Conservation (phyloP, 2,329 filamentous ascomycete species). For the Thelonectria rubi region DNA sequence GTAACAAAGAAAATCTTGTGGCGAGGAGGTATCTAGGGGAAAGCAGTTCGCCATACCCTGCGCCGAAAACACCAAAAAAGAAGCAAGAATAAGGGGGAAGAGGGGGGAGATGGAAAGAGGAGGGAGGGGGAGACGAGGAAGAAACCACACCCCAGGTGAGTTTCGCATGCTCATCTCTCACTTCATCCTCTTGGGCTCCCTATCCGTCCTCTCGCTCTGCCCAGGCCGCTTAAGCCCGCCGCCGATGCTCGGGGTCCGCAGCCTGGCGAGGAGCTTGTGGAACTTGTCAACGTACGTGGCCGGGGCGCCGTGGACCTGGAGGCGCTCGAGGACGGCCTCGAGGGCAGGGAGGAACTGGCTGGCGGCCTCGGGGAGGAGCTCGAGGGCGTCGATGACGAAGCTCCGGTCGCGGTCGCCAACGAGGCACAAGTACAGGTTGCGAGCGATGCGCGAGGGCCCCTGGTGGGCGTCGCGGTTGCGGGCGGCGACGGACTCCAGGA, state of each 20-base stretch:
- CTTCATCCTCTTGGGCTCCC: conserved; percentile 48
- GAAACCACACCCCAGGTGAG: no score
- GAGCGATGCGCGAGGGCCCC: conserved; percentile 42
- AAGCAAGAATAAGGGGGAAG: no score
- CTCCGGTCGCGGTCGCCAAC: conserved; percentile 54
- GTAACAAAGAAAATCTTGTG: background rate
- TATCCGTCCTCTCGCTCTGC: conserved; percentile 37
- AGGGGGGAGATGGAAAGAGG: no score
- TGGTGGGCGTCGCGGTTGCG: conserved; percentile 51
- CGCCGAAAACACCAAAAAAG: background rate
- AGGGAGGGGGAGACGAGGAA: no score
- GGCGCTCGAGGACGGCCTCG: conserved; percentile 45
- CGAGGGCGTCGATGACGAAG: conserved; percentile 58
- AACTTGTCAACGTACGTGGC: conserved; percentile 50
- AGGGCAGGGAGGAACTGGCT: conserved; percentile 54
- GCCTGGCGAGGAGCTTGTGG: conserved; percentile 43
- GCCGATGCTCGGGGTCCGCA: conserved; percentile 43
- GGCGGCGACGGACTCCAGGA: conserved; percentile 56
- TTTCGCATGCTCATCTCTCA: conserved; percentile 28
- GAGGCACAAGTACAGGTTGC: conserved; percentile 59
- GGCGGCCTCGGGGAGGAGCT: conserved; percentile 54
- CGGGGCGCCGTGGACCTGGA: conserved; percentile 48
- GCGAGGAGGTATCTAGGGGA: conserved; percentile 2
- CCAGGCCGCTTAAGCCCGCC: conserved; percentile 47
- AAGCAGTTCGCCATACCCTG: conserved; percentile 2